phyloP scores from a whole-genome alignment of 345 rosid genomes.

The Noccaea caerulescens region DNA sequence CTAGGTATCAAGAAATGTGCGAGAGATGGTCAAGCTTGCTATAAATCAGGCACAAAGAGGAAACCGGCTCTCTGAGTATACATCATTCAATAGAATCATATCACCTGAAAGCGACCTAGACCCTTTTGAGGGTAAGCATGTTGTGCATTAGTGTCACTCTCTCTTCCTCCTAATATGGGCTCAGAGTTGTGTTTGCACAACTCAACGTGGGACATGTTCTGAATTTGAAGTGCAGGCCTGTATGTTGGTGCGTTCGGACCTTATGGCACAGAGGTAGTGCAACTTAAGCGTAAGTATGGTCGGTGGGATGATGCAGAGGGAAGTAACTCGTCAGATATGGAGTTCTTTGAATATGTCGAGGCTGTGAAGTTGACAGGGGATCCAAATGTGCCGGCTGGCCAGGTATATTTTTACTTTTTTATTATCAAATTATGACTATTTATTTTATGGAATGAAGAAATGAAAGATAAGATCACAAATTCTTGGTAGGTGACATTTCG shows the following conservation, averaged over 20 bases:
- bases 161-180: slow-evolving; percentile 20
- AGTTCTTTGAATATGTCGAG: slow-evolving; percentile 92
- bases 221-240: slow-evolving; percentile 60
- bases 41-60: slow-evolving; percentile 76
- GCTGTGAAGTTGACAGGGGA: slow-evolving; percentile 99
- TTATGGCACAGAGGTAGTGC: slow-evolving; percentile 91
- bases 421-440: neutral
- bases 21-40: slow-evolving; percentile 84
- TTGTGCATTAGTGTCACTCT: slow-evolving; percentile 22
- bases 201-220: slow-evolving; percentile 27
- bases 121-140: slow-evolving; percentile 77
- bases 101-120: slow-evolving; percentile 67
- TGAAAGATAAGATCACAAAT: slow-evolving; percentile 10
- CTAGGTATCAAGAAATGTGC: slow-evolving; percentile 81
- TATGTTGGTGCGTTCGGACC: slow-evolving; percentile 98
- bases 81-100: slow-evolving; percentile 72
- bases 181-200: slow-evolving; percentile 8
- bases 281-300: slow-evolving; percentile 86
- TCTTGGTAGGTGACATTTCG: slow-evolving; percentile 88
- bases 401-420: slow-evolving; percentile 51
- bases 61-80: slow-evolving; percentile 65
- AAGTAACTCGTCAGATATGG: slow-evolving; percentile 62
- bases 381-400: slow-evolving; percentile 95
- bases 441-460: neutral
- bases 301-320: slow-evolving; percentile 69